Base-by-base conservation (phyloP, 2,329 filamentous ascomycete genomes). In the Xylariomycetidae sp. region DNA sequence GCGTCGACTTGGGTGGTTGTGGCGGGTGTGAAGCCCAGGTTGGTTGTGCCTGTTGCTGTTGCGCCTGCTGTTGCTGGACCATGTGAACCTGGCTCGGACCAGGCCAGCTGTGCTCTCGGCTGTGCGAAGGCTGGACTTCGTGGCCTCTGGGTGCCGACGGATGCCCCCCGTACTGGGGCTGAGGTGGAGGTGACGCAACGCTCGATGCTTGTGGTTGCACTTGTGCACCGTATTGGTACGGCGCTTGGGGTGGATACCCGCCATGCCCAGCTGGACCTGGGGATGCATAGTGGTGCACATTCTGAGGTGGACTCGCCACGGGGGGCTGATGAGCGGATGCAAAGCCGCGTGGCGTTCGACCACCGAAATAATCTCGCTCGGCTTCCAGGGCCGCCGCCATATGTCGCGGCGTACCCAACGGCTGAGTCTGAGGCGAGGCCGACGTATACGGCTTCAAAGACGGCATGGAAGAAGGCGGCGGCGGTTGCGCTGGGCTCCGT, bases 101-200 rank as follows among this genome's bases (percentile, higher is more conserved):
- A 18, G 52, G 50, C 56, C 60, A 65, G 31, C 55, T 56, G 5
- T 48, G 38, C 24, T 67, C 64, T 16, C 65, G 54, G 17, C 47
- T 48, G 2, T 54, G 45, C 7, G 54, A 50, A 8, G 64, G 48
- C 28, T n/a, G n/a, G n/a, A n/a, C n/a, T n/a, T 74, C 70, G 14
- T 68, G 64, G 9, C 61, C 55, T 18, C 66, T 60, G 10, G 66
- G 49, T 10, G 59, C 51, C 15, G 64, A 47, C n/a, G 61, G 59
- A 47, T 76, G 72, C 8, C 61, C 52, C 1, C 64, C 59, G 36
- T 77, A 78, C 43, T 76, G 74, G 14, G 68, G 78, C 43, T 76
- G 74, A 15, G 68, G 64, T n/a, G 69, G 64, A n/a, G 72, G 67
- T 6, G 72, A 70, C n/a, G 64, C 63, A 15, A 61, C 59, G 35